These are phyloP conservation scores for Aphanomyces astaci DNA, from an alignment of 352 stramenopile genomes.

Conservation along the genomic window DNA sequence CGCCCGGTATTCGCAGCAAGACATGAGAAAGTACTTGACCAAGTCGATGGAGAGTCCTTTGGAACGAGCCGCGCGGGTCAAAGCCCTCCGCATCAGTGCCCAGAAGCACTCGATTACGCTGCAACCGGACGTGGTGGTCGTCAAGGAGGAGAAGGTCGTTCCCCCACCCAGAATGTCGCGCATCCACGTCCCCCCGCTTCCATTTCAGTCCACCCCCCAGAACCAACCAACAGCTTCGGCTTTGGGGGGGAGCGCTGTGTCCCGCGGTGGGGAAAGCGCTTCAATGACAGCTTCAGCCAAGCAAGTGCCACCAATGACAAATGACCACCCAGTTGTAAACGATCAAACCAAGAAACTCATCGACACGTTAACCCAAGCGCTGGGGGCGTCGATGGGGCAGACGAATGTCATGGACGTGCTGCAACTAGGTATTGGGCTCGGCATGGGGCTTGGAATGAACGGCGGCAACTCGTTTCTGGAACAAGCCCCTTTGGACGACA, in stretches of 20 bases:
- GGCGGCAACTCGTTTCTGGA: not conserved
- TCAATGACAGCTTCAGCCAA: no score
- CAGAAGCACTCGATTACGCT: constrained; percentile 50
- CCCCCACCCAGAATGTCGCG: constrained; percentile 8
- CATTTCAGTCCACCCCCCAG: constrained; percentile 31
- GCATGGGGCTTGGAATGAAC: constrained; percentile 82
- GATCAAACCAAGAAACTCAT: constrained; percentile 60
- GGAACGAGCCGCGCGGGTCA: constrained; percentile 47
- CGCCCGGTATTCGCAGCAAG: constrained; percentile 50
- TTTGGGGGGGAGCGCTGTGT: no score
- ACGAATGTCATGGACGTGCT: constrained; percentile 43
- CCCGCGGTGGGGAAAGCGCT: no score
- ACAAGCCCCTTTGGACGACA: not conserved
- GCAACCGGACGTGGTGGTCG: not conserved
- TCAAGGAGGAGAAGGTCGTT: not conserved
- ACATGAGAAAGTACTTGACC: constrained; percentile 77
- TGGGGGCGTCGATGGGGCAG: constrained; percentile 41
- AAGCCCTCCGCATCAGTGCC: constrained; percentile 45
- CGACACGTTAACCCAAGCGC: constrained; percentile 60
- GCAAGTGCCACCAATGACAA: no score
- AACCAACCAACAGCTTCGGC: no score
- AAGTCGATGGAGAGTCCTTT: constrained; percentile 73
- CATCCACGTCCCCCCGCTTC: constrained; percentile 49
- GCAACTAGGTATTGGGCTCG: constrained; percentile 77
- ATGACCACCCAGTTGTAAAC: constrained; percentile 28